Conservation (phyloP, 768 basidiomycete genomes). For the Exidia glandulosa region DNA sequence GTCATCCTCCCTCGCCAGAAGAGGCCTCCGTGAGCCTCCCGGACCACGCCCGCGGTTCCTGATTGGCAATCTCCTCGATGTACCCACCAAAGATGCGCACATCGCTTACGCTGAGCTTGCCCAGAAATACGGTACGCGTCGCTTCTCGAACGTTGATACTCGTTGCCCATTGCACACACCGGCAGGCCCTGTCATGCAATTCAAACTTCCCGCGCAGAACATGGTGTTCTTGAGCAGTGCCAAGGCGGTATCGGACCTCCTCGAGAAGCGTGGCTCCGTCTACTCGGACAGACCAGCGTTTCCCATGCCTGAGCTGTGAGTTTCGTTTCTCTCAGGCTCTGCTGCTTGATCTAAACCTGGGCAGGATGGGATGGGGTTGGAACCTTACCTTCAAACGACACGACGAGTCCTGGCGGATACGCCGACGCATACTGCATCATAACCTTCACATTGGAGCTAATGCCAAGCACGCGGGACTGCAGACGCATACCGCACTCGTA, state of each 20-base stretch:
- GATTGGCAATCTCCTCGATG: conserved; percentile 38
- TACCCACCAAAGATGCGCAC: conserved; percentile 29
- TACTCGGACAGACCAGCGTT: conserved; percentile 40
- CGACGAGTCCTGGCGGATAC: neutral
- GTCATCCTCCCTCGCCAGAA: neutral
- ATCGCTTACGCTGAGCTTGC: conserved; percentile 32
- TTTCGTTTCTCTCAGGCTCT: neutral
- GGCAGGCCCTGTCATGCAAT: conserved; percentile 37
- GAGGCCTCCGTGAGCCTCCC: conserved; percentile 24
- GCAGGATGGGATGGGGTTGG: neutral
- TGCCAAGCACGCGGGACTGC: neutral
- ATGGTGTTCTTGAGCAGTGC: conserved; percentile 37
- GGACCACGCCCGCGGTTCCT: conserved; percentile 36
- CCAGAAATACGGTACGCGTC: conserved; percentile 31
- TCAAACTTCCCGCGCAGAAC: conserved; percentile 32
- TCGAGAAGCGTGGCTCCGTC: conserved; percentile 35
- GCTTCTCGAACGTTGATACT: neutral
- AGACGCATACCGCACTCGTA: neutral
- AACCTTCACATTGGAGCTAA: neutral
- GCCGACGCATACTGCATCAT: neutral
- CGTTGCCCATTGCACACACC: neutral
- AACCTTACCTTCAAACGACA: neutral
- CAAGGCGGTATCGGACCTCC: conserved; percentile 28
- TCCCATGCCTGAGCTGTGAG: conserved; percentile 27
- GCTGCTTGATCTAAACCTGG: neutral